A percentile compares a stretch with the other conserved stretches of the same genome.
Conservation (phyloP, 257 asterid species). For the Marsdenia floribunda region DNA sequence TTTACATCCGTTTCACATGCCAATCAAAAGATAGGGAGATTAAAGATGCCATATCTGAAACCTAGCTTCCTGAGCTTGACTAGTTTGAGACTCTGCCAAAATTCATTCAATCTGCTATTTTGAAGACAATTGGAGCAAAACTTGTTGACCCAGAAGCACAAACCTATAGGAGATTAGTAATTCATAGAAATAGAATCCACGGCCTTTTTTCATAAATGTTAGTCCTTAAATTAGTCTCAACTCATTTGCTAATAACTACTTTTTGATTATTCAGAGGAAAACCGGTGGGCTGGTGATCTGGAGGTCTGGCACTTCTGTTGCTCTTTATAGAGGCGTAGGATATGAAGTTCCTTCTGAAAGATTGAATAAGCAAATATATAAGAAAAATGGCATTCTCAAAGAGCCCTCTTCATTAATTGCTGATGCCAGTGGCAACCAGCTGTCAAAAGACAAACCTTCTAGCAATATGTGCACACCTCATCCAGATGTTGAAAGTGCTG, state of each 20-base stretch:
- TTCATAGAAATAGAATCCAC: background rate
- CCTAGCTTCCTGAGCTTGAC: constrained; percentile 1
- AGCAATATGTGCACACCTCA: constrained; percentile 24
- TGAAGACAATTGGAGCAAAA: background rate
- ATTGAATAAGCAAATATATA: constrained; percentile 31
- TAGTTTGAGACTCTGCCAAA: constrained; percentile 1
- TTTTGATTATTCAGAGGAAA: constrained; percentile 62
- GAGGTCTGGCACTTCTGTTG: constrained; percentile 91
- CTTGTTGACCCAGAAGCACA: background rate
- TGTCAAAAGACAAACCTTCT: constrained; percentile 21
- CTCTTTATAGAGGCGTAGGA: constrained; percentile 78
- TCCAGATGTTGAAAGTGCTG: constrained; percentile 23
- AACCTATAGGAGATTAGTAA: background rate
- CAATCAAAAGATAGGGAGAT: background rate
- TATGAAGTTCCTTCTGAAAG: constrained; percentile 46
- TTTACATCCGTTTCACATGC: background rate
- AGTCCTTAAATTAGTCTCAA: constrained; percentile 6
- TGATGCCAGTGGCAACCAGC: constrained; percentile 24
- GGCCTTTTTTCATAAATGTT: background rate
- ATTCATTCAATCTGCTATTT: background rate
- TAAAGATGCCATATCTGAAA: background rate
- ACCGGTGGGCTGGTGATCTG: constrained; percentile 96
- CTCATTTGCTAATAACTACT: constrained; percentile 11
- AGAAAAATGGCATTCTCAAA: constrained; percentile 33
- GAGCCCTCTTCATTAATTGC: constrained; percentile 24